Base-by-base conservation (phyloP, 2,329 filamentous ascomycete genomes). In the Fusarium sp. region DNA sequence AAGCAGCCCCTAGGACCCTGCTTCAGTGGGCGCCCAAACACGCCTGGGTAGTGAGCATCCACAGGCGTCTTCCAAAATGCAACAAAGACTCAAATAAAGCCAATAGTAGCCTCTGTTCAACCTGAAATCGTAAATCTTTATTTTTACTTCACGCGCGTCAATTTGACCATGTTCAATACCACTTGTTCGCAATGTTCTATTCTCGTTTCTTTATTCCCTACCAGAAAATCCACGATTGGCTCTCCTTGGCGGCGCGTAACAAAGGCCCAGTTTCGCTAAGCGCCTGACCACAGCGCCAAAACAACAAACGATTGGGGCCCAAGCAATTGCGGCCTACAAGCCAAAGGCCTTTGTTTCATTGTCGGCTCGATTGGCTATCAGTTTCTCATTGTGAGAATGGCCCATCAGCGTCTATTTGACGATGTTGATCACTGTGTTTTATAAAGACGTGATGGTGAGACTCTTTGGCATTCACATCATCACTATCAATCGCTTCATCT, bases 261-360 rank as follows among this genome's bases (percentile, higher is more conserved):
- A 58, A 56, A 61, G 59, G 9, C 44, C 27, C 44, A 27, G 73
- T 75, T 75, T 75, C 73, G 66, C 66, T 75, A 75, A 73, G 73
- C 73, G 73, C 73, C 54, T 40, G 43, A 22, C 20, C n/a, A 44
- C n/a, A 58, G 70, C 70, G 60, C 53, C 71, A 61, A 61, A 59
- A 55, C 12, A 29, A 61, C 59, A 68, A 72, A 66, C 59, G 71
- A 75, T 75, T 75, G 73, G 73, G 44, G 55, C 25, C 52, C 44
- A 18, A 38, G 30, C 44, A 15, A 68, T 63, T 63, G 44, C 40
- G 65, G 50, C 69, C 65, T 63, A 29, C 32, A 61, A 54, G 12
- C 27, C 15, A 24, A 8, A 24, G 34, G 50, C 38, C 18, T n/a
- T 18, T 30, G 64, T 68, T 63, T 55, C 53, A 66, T 64, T 25